Evolutionary conservation across 2,329 filamentous ascomycete genomes (phyloP), one percentile per base, ranked within the genome.

Genomic region (Penicillium olsonii): DNA sequence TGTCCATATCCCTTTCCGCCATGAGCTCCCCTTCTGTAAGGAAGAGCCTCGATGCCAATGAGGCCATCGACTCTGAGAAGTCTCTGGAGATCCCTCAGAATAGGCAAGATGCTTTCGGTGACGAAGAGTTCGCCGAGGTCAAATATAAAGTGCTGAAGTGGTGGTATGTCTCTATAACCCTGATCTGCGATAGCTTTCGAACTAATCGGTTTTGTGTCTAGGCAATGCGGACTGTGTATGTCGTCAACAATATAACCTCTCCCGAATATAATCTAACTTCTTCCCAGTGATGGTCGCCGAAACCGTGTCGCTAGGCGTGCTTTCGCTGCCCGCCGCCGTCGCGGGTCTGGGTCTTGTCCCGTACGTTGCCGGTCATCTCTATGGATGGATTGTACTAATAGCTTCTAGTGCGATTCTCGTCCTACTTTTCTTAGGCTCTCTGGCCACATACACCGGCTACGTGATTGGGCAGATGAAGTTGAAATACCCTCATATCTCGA

Each of bases 391-490:
- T 5, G 15, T 34, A 15, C 54, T 56, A 45, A 57, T n/a, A 33
- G 5, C 9, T 15, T 11, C 18, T 27, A 76, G 73, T 10, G 79
- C 79, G 11, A 62, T 82, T 12, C 72, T 85, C 41, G 67, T 83
- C 29, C 76, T 82, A 38, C 53, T 83, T 42, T 62, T 71, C 17
- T 67, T 85, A 10, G 81, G 83, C 19, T 43, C 80, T 20, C 63
- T 84, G 8, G 75, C 82, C 2, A 81, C 77, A n/a, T 85, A 84
- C 61, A 83, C 81, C 2, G 81, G 82, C 38, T 83, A 78, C 58
- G 75, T 84, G 5, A 77, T 85, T 40, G 82, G 80, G 15, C 78
- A 83, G 59, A 82, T 84, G 69, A 82, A 82, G 58, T 66, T 78
- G 45, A 69, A 65, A 37, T 78, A 80, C 60, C 84, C 85, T 2